Conservation (phyloP, 108 stramenopile genomes). For the Chaetoceros muelleri region DNA sequence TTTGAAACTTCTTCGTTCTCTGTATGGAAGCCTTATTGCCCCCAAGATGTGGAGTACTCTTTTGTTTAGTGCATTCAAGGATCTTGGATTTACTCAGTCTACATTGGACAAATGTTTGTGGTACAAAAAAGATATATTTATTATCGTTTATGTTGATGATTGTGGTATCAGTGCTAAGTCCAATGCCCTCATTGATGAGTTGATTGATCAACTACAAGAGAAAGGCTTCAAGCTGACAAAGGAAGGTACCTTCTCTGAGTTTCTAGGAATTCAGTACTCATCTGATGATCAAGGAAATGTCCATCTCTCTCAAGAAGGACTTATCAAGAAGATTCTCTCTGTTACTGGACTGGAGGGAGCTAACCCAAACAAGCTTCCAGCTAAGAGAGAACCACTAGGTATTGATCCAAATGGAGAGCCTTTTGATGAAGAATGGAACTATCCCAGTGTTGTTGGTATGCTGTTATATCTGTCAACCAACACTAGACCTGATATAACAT, state of each 20-base stretch:
- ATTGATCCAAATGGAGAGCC: too few species aligned
- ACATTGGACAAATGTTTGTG: slow-evolving; percentile 35
- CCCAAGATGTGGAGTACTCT: slow-evolving; percentile 8
- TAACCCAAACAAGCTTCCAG: slow-evolving; percentile 11
- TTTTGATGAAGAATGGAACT: too few species aligned
- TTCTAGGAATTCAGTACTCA: slow-evolving; percentile 19
- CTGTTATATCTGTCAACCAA: too few species aligned
- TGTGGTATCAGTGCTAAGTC: slow-evolving; percentile 8
- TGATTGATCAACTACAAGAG: too few species aligned
- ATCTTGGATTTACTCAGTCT: slow-evolving; percentile 13
- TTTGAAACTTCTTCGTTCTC: too few species aligned
- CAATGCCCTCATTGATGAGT: background rate
- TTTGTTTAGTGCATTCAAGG: slow-evolving; percentile 2
- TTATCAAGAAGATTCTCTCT: slow-evolving; percentile 17
- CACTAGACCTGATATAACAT: too few species aligned
- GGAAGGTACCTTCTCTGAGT: slow-evolving; percentile 17
- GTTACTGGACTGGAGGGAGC: slow-evolving; percentile 15
- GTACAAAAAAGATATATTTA: slow-evolving; percentile 11
- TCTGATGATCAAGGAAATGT: too few species aligned
- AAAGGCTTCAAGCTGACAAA: slow-evolving; percentile 10
- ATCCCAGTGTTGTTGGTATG: too few species aligned
- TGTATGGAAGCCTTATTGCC: too few species aligned
- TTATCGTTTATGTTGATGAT: too few species aligned
- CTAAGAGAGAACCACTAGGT: background rate
- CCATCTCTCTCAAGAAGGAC: too few species aligned